Evolutionary conservation across 306 rosid genomes (phyloP).

Genomic region (Fragaria nilgerrensis): DNA sequence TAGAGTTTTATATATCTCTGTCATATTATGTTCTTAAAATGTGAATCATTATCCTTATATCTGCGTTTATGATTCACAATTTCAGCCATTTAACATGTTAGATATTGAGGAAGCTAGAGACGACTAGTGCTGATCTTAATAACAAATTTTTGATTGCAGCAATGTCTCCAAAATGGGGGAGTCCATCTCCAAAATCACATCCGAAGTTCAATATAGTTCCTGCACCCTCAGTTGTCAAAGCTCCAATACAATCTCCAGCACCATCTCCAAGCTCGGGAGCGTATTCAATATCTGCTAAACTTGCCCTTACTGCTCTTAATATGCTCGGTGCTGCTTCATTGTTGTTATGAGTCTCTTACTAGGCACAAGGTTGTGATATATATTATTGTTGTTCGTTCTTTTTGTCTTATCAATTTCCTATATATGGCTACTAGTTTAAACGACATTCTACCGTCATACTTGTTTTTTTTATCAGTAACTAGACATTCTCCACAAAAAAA

Average conservation of each 20-base stretch:
- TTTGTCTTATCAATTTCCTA: no score
- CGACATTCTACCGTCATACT: no score
- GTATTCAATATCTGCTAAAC: slow-evolving; percentile 6
- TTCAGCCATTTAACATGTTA: background rate
- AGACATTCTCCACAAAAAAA: no score
- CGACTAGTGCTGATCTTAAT: background rate
- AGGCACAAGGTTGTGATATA: no score
- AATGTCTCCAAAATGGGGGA: background rate
- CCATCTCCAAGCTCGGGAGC: slow-evolving; percentile 3
- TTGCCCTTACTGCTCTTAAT: background rate
- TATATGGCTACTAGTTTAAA: no score
- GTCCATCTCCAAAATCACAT: background rate
- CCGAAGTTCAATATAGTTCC: background rate
- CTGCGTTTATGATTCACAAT: background rate
- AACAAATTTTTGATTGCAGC: background rate
- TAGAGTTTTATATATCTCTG: no score
- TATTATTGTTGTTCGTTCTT: no score
- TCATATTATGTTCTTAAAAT: no score
- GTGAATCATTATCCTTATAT: background rate
- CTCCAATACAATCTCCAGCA: background rate
- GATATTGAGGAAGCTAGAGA: background rate
- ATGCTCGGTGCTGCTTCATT: slow-evolving; percentile 8
- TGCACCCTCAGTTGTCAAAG: background rate
- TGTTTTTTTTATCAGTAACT: no score
- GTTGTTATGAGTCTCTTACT: no score